A percentile compares a stretch with the other conserved stretches of the same genome.
Conservation (phyloP, 192 early-diverging fungal genomes). For the Chytriomyces confervae region DNA sequence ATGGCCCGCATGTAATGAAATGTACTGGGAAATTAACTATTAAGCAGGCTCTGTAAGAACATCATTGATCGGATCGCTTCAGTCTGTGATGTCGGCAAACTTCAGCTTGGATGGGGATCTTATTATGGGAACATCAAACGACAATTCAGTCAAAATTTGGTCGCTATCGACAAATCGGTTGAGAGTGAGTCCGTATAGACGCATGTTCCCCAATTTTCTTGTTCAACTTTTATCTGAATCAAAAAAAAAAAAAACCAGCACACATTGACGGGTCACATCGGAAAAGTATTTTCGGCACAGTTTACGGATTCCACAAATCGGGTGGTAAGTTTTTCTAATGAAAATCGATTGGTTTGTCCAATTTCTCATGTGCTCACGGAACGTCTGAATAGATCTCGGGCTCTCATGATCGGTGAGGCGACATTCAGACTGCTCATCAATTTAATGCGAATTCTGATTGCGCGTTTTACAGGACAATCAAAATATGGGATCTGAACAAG, state of each 20-base stretch:
- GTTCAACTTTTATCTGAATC: too few species aligned
- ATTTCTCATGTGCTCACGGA: not conserved
- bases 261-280: conserved; percentile 93
- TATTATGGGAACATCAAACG: conserved; percentile 84
- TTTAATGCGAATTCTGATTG: too few species aligned
- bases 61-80: conserved; percentile 80
- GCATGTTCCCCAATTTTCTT: not conserved
- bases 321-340: conserved; percentile 62
- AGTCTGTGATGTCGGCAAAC: conserved; percentile 81
- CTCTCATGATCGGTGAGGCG: conserved; percentile 73
- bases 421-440: too few species aligned
- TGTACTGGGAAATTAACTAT: too few species aligned
- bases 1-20: not conserved
- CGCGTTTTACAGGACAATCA: conserved; percentile 69
- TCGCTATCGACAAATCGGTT: conserved; percentile 75
- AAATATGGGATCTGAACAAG: conserved; percentile 92
- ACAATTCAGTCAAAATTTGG: conserved; percentile 91
- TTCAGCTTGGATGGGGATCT: conserved; percentile 75
- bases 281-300: conserved; percentile 87
- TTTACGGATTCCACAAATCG: conserved; percentile 78
- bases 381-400: conserved; percentile 69
- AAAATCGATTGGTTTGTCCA: conserved; percentile 5
- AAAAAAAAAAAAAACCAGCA: conserved; percentile 55
- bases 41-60: conserved; percentile 48
- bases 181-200: conserved; percentile 49